A percentile compares a stretch with the other conserved stretches of the same genome.
These are phyloP conservation scores for Graphilbum fragrans DNA, from an alignment of 2,329 filamentous ascomycete species.

Conservation along the genomic window DNA sequence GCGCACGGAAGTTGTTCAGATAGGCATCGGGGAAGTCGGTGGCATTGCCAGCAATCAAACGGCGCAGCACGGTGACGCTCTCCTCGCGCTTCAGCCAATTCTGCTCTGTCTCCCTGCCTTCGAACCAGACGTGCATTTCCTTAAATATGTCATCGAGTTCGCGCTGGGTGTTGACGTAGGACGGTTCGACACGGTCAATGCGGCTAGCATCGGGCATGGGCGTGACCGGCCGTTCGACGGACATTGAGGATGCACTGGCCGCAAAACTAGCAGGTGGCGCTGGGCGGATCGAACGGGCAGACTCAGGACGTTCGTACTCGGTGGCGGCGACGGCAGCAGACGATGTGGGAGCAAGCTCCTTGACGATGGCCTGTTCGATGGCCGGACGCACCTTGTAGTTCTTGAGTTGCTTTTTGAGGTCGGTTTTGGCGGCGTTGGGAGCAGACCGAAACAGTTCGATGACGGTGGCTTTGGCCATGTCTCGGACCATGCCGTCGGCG, in stretches of 20 bases:
- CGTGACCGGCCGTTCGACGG: slow-evolving; percentile 42
- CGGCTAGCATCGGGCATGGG: slow-evolving; percentile 49
- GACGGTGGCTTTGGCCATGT: slow-evolving; percentile 69
- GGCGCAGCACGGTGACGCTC: slow-evolving; percentile 61
- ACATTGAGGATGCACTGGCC: slow-evolving; percentile 37
- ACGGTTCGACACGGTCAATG: slow-evolving; percentile 60
- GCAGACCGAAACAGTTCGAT: slow-evolving; percentile 79
- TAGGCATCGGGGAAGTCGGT: slow-evolving; percentile 64
- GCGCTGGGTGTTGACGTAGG: slow-evolving; percentile 71
- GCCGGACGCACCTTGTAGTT: slow-evolving; percentile 76
- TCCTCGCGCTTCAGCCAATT: slow-evolving; percentile 88
- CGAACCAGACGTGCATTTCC: slow-evolving; percentile 71
- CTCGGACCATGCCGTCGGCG: slow-evolving; percentile 76
- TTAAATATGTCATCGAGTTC: slow-evolving; percentile 82
- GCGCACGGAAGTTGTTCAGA: slow-evolving; percentile 53
- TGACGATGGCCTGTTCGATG: slow-evolving; percentile 71
- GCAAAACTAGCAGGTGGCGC: slow-evolving; percentile 22
- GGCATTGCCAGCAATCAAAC: slow-evolving; percentile 72
- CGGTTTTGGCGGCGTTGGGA: slow-evolving; percentile 72
- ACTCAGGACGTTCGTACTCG: slow-evolving; percentile 25
- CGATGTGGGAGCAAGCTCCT: slow-evolving; percentile 50
- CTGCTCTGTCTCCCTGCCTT: slow-evolving; percentile 78
- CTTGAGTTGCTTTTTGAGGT: slow-evolving; percentile 77
- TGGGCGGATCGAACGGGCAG: slow-evolving; percentile 13
- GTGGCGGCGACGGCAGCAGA: slow-evolving; percentile 22